phyloP scores from a whole-genome alignment of 768 basidiomycete species.

The Hericium rajendrae region DNA sequence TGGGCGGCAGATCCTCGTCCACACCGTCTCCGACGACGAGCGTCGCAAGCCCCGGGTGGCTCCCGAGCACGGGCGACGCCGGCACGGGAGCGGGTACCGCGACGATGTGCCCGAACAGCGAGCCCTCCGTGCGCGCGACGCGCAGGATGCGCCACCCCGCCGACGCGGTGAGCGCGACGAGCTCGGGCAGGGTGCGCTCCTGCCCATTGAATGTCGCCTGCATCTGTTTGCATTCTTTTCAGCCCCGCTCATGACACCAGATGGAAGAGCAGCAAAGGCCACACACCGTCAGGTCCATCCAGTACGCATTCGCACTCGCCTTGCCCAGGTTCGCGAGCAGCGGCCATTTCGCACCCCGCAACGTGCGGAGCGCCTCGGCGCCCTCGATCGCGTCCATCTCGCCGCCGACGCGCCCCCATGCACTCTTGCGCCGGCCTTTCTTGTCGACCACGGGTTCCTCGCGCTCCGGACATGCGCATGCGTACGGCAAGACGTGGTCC shows the following conservation, averaged over 20 bases:
- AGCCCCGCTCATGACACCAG: too few species aligned
- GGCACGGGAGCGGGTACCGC: conserved; percentile 55
- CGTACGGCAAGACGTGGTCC: conserved; percentile 64
- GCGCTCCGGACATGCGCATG: conserved; percentile 29
- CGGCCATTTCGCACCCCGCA: conserved; percentile 48
- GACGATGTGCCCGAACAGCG: conserved; percentile 62
- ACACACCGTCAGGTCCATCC: conserved; percentile 58
- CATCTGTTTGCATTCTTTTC: conserved; percentile 38
- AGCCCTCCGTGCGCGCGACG: conserved; percentile 48
- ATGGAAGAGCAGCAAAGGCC: neutral
- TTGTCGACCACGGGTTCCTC: neutral
- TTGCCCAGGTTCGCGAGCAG: conserved; percentile 68
- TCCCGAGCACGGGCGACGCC: neutral
- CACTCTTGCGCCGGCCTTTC: neutral
- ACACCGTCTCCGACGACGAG: neutral
- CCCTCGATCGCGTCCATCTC: conserved; percentile 7
- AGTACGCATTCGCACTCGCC: conserved; percentile 59
- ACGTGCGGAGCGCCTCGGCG: conserved; percentile 41
- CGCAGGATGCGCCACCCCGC: conserved; percentile 55
- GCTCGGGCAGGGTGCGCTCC: conserved; percentile 57
- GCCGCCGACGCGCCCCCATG: neutral
- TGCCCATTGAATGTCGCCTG: conserved; percentile 57
- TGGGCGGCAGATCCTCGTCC: conserved; percentile 8
- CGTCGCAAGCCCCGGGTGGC: neutral
- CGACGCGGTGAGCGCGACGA: conserved; percentile 38